phyloP scores from a whole-genome alignment of 192 early-diverging fungal species.

The Coemansia sp. region DNA sequence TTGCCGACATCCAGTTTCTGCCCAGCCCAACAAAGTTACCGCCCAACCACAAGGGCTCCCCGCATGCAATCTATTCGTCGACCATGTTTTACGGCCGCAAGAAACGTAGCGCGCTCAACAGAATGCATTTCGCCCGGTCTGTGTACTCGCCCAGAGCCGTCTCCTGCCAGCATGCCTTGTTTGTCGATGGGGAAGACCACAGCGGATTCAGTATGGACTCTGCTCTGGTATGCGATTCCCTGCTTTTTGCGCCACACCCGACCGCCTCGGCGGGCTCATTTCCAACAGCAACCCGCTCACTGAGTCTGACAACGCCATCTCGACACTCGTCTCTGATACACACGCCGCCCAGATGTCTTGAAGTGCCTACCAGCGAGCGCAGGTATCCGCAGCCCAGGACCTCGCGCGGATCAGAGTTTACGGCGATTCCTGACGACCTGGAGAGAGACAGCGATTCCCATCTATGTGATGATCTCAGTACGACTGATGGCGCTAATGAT shows the following conservation, averaged over 20 bases:
- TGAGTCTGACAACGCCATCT: conserved; percentile 1
- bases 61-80: conserved; percentile 13
- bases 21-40: neutral
- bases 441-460: neutral
- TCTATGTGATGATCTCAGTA: neutral
- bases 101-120: neutral
- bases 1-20: conserved; percentile 31
- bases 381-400: conserved; percentile 1
- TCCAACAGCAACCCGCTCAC: neutral
- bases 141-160: conserved; percentile 6
- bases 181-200: neutral
- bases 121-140: conserved; percentile 1
- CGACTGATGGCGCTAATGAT: neutral
- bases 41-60: neutral
- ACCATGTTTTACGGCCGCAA: conserved; percentile 13
- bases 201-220: neutral
- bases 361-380: neutral
- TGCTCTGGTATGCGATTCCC: neutral
- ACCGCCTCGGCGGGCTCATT: neutral
- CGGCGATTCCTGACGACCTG: neutral
- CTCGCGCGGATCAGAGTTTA: conserved; percentile 6
- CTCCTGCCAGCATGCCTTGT: neutral
- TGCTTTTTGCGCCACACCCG: conserved; percentile 11
- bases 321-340: neutral
- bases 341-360: neutral